These are phyloP conservation scores for Alternaria sp. DNA, from an alignment of 2,329 filamentous ascomycete genomes.

Conservation along the genomic window DNA sequence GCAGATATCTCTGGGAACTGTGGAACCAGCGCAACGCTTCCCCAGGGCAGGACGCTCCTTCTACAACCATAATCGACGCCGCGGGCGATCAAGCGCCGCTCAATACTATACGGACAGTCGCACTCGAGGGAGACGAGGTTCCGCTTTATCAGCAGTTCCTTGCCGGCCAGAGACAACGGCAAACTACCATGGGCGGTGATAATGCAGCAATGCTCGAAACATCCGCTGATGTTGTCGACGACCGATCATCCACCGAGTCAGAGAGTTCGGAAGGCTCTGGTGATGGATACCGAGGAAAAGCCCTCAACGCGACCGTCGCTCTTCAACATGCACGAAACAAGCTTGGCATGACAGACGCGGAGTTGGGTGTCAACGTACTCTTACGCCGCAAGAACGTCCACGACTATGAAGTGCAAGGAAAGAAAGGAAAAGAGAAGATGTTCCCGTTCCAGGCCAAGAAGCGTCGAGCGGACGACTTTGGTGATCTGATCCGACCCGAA, in stretches of 20 bases:
- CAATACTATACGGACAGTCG: constrained; percentile 58
- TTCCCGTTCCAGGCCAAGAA: constrained; percentile 85
- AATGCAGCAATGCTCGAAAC: constrained; percentile 69
- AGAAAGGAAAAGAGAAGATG: constrained; percentile 89
- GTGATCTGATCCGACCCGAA: constrained; percentile 90
- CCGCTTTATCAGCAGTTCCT: constrained; percentile 89
- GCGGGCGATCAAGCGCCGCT: constrained; percentile 55
- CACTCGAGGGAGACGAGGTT: constrained; percentile 77
- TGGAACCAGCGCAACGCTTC: constrained; percentile 42
- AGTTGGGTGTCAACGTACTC: constrained; percentile 89
- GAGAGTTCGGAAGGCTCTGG: constrained; percentile 89
- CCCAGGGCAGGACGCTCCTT: constrained; percentile 30
- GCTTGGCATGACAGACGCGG: constrained; percentile 83
- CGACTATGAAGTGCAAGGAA: constrained; percentile 89
- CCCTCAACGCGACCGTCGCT: constrained; percentile 85
- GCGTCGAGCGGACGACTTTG: constrained; percentile 86
- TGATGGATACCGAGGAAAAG: constrained; percentile 75
- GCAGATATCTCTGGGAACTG: constrained; percentile 74
- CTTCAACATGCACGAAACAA: constrained; percentile 81
- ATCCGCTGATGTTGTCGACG: constrained; percentile 76
- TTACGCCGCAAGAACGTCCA: constrained; percentile 88
- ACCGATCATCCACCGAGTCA: constrained; percentile 84
- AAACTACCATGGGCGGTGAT: constrained; percentile 77
- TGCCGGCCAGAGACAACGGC: constrained; percentile 83
- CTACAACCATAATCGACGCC: constrained; percentile 68